These are phyloP conservation scores for Gentiana straminea DNA, from an alignment of 257 asterid genomes.

Conservation along the genomic window DNA sequence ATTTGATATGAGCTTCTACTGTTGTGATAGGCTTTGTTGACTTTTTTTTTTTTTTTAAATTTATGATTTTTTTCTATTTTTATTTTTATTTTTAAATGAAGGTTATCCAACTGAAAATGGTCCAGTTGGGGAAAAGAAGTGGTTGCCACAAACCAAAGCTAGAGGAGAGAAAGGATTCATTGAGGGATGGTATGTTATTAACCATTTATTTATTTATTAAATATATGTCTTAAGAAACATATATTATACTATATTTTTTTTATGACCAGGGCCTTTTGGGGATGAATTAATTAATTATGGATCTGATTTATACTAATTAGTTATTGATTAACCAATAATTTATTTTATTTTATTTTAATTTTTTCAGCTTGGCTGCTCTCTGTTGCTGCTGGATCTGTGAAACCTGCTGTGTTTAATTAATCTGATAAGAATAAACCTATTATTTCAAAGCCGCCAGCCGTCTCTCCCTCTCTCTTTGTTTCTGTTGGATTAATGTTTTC, in stretches of 20 bases:
- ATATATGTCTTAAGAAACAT: no score
- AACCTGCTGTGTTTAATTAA: conserved; percentile 5
- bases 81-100: background rate
- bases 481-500: conserved; percentile 2
- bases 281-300: conserved; percentile 18
- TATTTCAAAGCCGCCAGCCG: no score
- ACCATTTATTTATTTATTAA: no score
- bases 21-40: background rate
- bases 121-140: conserved; percentile 24
- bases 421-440: no score
- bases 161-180: conserved; percentile 62
- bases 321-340: background rate
- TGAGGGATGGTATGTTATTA: conserved; percentile 52
- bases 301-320: background rate
- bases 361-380: conserved; percentile 4
- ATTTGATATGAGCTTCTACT: background rate
- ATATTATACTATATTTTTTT: conserved; percentile 43
- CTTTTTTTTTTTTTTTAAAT: background rate
- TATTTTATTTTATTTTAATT: no score
- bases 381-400: conserved; percentile 12
- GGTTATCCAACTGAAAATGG: conserved; percentile 52
- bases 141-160: conserved; percentile 39
- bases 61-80: background rate
- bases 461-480: no score
- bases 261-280: conserved; percentile 73